Evolutionary conservation across 2,329 filamentous ascomycete genomes (phyloP), one percentile per base, ranked within the genome.

Genomic region (Massarina eburnea): DNA sequence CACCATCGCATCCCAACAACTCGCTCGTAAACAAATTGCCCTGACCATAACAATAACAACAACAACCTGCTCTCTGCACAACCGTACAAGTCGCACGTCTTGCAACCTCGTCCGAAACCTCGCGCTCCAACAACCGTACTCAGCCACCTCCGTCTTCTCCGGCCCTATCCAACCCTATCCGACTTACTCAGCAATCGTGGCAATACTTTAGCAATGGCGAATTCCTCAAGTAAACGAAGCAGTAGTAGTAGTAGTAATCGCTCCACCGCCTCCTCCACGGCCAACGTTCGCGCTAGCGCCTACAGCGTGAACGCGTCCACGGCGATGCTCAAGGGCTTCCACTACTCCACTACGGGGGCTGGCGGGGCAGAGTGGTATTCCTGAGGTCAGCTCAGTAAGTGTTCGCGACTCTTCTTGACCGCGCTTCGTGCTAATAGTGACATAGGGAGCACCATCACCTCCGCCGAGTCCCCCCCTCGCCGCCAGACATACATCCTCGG

Each of bases 311-410:
- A 91, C 74, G 70, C 75, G 54, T 77, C 77, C 66, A 80, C 84
- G 61, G 80, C 84, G 71, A 80, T 78, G 68, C 80, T 96, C 64
- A 85, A 85, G 72, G 88, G 88, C 71, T 87, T 94, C 77, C 91
- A 95, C 79, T 96, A 95, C 84, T 95, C 88, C 84, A 91, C 91
- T 89, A 91, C 89, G 78, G 82, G 84, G 82, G 86, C 83, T 77
- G 81, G 86, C 81, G 88, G 69, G 69, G 68, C 64, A 52, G 69
- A 70, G 64, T 73, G 71, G 71, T 67, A 64, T 70, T 71, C 70
- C 70, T 73, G 71, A 73, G 71, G 71, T 71, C 59, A 62, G 67
- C 67, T 72, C 68, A 66, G 70, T 71, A 55, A 44, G 68, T 68
- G 21, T 30, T 17, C 21, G n/a, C 24, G 24, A 7, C 10, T 10